Base-by-base conservation (phyloP, 352 stramenopile genomes). In the Pelagophyceae sp. region DNA sequence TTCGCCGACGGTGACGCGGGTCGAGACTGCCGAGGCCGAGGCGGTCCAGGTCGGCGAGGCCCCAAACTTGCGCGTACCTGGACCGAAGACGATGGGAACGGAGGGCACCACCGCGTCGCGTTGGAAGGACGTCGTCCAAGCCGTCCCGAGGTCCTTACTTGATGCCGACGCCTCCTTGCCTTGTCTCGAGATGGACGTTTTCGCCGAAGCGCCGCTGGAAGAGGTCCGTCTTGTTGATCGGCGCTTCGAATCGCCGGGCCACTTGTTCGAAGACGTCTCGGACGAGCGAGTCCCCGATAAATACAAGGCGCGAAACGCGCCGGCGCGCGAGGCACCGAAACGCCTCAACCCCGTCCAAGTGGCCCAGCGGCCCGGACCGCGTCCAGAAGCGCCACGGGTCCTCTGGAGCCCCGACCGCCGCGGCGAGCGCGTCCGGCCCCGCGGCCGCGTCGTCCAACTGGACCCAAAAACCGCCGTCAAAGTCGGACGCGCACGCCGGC, bases 211-310 rank as follows among this genome's bases (percentile, higher is more conserved):
- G 61, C 11, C 11, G 3, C 3, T 17, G n/a, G 15, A 6, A 3
- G 33, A 71, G 3, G n/a, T 3, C 33, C 3, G 15, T 19, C 15
- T 29, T 29, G 61, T 71, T 37, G n/a, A 71, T 27, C n/a, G 11
- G 17, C 29, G 29, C 33, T 15, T 37, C 15, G 29, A 71, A 31
- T 3, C 61, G 61, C 29, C 1, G 15, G 61, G 29, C 61, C n/a
- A 71, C 29, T 27, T 27, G 3, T 29, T 37, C 61, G 29, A 23
- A 71, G 3, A 40, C 3, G 15, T 71, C 61, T 3, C 61, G 61
- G 61, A 71, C 61, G 29, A 71, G 11, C 15, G 61, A 71, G 61
- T 71, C 61, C n/a, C 61, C 61, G 61, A 71, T 3, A 25, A 71
- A 71, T 6, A 31, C 33, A 15, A 71, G 3, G 3, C 19, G 6